Conservation (phyloP, 2,329 filamentous ascomycete genomes). For the Raffaelea arxii region DNA sequence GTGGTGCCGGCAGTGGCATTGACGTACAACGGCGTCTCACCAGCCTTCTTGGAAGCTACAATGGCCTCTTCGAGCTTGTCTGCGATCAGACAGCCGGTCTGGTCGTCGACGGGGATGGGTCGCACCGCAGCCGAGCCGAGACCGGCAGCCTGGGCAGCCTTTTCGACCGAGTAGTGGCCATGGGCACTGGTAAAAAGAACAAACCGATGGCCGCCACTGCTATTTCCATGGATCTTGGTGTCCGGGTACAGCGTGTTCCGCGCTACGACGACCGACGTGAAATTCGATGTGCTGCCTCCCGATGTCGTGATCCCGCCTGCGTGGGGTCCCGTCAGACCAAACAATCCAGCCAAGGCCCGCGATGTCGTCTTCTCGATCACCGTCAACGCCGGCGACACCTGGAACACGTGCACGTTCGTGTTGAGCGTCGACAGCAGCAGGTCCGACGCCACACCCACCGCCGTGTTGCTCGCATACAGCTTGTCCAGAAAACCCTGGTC, state of each 20-base stretch:
- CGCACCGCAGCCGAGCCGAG: conserved; percentile 68
- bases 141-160: conserved; percentile 84
- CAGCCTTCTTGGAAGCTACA: conserved; percentile 48
- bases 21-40: conserved; percentile 82
- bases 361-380: conserved; percentile 80
- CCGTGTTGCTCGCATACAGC: conserved; percentile 82
- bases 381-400: conserved; percentile 82
- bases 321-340: conserved; percentile 63
- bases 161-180: conserved; percentile 91
- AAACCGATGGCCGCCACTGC: conserved; percentile 42
- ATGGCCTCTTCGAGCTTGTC: conserved; percentile 58
- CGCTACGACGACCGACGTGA: conserved; percentile 76
- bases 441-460: conserved; percentile 76
- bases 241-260: conserved; percentile 76
- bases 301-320: conserved; percentile 68
- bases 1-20: conserved; percentile 95
- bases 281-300: conserved; percentile 77
- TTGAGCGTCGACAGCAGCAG: conserved; percentile 78
- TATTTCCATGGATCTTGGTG: conserved; percentile 66
- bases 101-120: conserved; percentile 60
- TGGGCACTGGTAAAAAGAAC: conserved; percentile 82
- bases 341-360: conserved; percentile 60
- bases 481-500: conserved; percentile 96
- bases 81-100: conserved; percentile 60
- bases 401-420: conserved; percentile 90